Base-by-base conservation (phyloP, 1,284 basidiomycete genomes). In the Lentinula novae-zelandiae region DNA sequence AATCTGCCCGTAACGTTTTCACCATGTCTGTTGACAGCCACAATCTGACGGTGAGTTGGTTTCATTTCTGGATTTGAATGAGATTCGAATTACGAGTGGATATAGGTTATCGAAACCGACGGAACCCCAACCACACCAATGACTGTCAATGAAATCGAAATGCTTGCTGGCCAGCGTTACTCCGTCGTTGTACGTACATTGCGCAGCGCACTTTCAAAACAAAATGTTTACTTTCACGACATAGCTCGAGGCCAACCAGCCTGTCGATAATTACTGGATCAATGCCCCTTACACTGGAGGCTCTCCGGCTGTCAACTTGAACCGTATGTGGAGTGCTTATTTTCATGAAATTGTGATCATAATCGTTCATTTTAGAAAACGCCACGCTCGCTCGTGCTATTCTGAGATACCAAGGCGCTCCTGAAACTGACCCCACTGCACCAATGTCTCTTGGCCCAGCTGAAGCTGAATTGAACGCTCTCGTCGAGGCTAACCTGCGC, bases 1-100 rank as follows among this genome's bases (percentile, higher is more conserved):
- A 75, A 34, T 73, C 73, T 20, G 72, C 72, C 31, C 69, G 71
- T 36, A 69, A 70, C 15, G 69, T 67, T 22, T 76, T 73, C 67
- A 69, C 65, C 13, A 71, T 78, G 57, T 76, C 76, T 5, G 75
- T 81, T 57, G 76, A 79, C 57, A 70, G 71, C n/a, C 79, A 82
- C 60, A 65, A 69, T 27, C 62, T 82, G 20, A 62, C 61, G 7
- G 57, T 62, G 17, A 20, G 52, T 39, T 34, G 12, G 64, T 69
- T 27, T 33, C 3, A 67, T 53, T 58, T 31, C 3, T n/a, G 50
- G 74, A 76, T 59, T 64, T 70, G 7, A 36, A 7, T 27, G 3
- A 17, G 10, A 33, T n/a, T 48, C 3, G 12, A 15, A 15, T 27
- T n/a, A n/a, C 31, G 7, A 27, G 5, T 31, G n/a, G 8, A 53